A percentile compares a stretch with the other conserved stretches of the same genome.
phyloP scores from a whole-genome alignment of 176 grass and related monocot genomes.

The Paspalum vaginatum region DNA sequence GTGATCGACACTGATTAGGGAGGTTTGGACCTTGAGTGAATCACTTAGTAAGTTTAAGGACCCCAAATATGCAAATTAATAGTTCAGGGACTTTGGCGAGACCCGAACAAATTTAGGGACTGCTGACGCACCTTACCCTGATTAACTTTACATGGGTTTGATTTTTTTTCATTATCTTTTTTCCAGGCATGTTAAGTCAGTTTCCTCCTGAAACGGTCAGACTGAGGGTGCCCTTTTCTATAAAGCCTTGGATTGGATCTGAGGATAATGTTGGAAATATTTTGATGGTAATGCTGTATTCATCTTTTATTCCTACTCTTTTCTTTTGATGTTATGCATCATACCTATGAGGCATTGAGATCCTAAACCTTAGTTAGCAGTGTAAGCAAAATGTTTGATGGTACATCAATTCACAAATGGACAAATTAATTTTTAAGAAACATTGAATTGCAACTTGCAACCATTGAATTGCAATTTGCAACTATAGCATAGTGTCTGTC shows the following conservation, averaged over 20 bases:
- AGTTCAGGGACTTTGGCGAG: too few relatives aligned
- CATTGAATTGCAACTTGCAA: constrained; percentile 20
- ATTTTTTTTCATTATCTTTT: background rate
- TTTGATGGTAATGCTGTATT: constrained; percentile 75
- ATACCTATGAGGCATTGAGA: background rate
- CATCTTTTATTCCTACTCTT: constrained; percentile 23
- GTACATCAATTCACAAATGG: background rate
- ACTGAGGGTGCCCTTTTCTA: constrained; percentile 73
- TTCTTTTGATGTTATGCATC: background rate
- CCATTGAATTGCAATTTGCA: constrained; percentile 15
- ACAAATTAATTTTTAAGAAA: background rate
- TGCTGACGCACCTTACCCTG: too few relatives aligned
- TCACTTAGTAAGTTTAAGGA: too few relatives aligned
- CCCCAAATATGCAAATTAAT: too few relatives aligned
- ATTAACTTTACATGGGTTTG: background rate
- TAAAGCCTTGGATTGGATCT: constrained; percentile 76
- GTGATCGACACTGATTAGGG: too few relatives aligned
- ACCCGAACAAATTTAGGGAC: too few relatives aligned
- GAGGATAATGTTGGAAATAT: constrained; percentile 90
- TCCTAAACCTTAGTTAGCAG: constrained; percentile 20
- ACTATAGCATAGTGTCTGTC: background rate
- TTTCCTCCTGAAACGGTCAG: constrained; percentile 74
- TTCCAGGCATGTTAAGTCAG: constrained; percentile 69
- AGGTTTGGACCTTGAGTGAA: too few relatives aligned
- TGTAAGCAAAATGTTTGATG: constrained; percentile 2